Evolutionary conservation across 1,284 basidiomycete genomes (phyloP).

Genomic region (Ceratobasidium sp.): DNA sequence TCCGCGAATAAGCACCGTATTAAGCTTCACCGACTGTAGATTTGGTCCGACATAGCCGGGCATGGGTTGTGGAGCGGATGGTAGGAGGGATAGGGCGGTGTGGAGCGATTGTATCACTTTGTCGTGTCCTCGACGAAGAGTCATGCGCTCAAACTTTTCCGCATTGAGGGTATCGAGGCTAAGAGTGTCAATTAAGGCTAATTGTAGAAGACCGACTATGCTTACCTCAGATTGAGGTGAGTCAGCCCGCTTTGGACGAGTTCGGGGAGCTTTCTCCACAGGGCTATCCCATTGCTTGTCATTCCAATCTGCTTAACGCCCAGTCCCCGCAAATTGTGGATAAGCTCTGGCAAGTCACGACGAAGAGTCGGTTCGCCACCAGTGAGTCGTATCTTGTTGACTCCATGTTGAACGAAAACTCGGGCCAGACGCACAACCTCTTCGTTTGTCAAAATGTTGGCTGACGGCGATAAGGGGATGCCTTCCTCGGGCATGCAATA

Average conservation of each 20-base stretch:
- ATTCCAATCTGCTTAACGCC: slow-evolving; percentile 82
- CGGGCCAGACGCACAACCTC: slow-evolving; percentile 77
- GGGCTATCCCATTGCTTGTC: slow-evolving; percentile 82
- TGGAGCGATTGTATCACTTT: slow-evolving; percentile 75
- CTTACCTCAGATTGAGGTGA: slow-evolving; percentile 80
- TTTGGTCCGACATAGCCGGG: slow-evolving; percentile 46
- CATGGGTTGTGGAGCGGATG: background rate
- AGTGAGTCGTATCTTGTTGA: slow-evolving; percentile 85
- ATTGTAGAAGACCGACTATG: slow-evolving; percentile 13
- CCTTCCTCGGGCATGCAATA: slow-evolving; percentile 92
- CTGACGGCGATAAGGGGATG: slow-evolving; percentile 72
- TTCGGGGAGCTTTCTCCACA: slow-evolving; percentile 72
- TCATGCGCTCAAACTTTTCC: slow-evolving; percentile 87
- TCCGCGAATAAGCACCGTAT: slow-evolving; percentile 81
- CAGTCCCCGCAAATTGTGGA: slow-evolving; percentile 62
- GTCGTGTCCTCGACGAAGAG: slow-evolving; percentile 73
- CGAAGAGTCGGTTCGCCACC: slow-evolving; percentile 89
- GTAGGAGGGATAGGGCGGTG: slow-evolving; percentile 57
- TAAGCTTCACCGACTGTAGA: slow-evolving; percentile 74
- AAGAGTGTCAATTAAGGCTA: background rate
- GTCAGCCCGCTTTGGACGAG: slow-evolving; percentile 77
- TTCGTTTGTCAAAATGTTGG: slow-evolving; percentile 73
- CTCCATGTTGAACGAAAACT: slow-evolving; percentile 81
- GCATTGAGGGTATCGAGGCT: slow-evolving; percentile 88
- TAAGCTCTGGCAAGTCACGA: slow-evolving; percentile 75